Percentiles rank a stretch among this genome's conserved stretches.
Conservation (phyloP, 768 basidiomycete species). For the Lactarius trivialis region DNA sequence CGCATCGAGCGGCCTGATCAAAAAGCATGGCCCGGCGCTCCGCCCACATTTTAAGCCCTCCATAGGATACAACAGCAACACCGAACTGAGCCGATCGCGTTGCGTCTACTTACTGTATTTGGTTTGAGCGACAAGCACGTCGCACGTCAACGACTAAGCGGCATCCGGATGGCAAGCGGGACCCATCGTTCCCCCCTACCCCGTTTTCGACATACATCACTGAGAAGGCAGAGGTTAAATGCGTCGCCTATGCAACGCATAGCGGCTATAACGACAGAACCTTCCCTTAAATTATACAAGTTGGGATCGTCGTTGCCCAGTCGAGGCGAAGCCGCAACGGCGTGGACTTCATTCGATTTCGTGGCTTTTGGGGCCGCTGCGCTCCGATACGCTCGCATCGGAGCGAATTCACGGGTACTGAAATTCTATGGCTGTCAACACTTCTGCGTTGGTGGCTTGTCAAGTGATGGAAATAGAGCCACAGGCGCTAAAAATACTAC, state of each 20-base stretch:
- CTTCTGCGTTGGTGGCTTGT: background rate
- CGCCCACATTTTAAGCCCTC: slow-evolving; percentile 9
- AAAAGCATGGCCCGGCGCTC: slow-evolving; percentile 16
- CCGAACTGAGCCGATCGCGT: background rate
- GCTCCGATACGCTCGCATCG: slow-evolving; percentile 7
- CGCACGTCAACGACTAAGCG: slow-evolving; percentile 10
- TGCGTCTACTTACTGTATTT: background rate
- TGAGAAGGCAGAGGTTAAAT: slow-evolving; percentile 13
- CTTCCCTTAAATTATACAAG: slow-evolving; percentile 15
- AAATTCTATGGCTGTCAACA: background rate
- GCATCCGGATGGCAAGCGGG: slow-evolving; percentile 1
- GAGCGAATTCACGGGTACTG: background rate
- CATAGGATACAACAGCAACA: no score
- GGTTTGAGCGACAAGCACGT: slow-evolving; percentile 1
- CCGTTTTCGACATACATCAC: slow-evolving; percentile 10
- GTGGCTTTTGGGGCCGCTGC: background rate
- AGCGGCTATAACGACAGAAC: slow-evolving; percentile 13
- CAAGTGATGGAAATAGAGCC: background rate
- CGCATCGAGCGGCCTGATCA: slow-evolving; percentile 18
- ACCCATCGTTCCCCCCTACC: background rate
- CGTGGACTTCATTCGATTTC: background rate
- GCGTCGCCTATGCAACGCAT: slow-evolving; percentile 17
- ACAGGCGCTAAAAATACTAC: slow-evolving; percentile 20
- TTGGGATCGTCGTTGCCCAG: slow-evolving; percentile 13
- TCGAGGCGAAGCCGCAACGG: slow-evolving; percentile 10